Evolutionary conservation across 305 asterid species (phyloP), one percentile per base, ranked within the genome.

Genomic region (Stenogyne calaminthoides): DNA sequence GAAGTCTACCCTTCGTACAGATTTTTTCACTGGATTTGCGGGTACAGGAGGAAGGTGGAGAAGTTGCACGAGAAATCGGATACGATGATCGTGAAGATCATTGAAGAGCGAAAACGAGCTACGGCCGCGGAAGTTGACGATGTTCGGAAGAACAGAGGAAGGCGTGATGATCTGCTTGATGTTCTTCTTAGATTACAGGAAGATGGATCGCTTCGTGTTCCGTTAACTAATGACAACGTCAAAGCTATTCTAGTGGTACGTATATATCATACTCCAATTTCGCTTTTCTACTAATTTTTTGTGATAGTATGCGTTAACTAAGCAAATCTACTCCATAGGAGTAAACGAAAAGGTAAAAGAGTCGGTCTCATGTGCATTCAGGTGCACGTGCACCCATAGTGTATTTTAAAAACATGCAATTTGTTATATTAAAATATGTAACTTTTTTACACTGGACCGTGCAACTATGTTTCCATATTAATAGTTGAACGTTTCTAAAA

Each of bases 121-220:
- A 12, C 0, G 16, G 16, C 16, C 6, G 54, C 15, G 0, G 32
- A 27, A 27, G 32, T 27, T 27, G 32, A 27, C 3, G 5, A 27
- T 47, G 54, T 4, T 14, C 46, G 9, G 10, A 39, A 9, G 10
- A 39, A 9, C 9, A 9, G 32, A 9, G 4, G 32, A 60, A 2
- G n/a, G 0, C 6, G 6, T 10, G 29, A 36, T 1, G 71, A 69
- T 20, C 27, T 69, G 1, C 64, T 69, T 0, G 73, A 16, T n/a
- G 74, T 55, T 37, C 55, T 70, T 14, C 39, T 56, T 9, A 70
- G 6, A 5, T 25, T 57, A 10, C 74, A 55, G 9, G 25, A 49
- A 2, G 65, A 69, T 55, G 74, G 74, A 37, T 70, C 75, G 16
- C 75, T 70, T 7, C 42, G 57, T 4, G 25, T 57, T 42, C 75